Base-by-base conservation (phyloP, 306 rosid species). In the Casuarina equisetifolia region DNA sequence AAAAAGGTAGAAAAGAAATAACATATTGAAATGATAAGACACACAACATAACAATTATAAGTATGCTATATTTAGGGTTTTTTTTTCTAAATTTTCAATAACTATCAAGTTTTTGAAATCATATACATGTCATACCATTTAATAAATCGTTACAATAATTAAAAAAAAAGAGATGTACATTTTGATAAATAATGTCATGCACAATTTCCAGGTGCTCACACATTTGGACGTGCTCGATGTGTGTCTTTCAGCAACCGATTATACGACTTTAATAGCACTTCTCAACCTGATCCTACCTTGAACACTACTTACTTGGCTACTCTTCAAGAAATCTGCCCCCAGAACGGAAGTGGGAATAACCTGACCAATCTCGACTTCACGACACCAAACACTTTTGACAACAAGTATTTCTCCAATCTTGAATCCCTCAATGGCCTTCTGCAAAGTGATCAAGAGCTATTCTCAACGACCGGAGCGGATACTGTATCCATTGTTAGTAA, bases 161-260 rank as follows among this genome's bases (percentile, higher is more conserved):
- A n/a, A 11, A 44, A 68, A n/a, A 13, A 53, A 4, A 5, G 0
- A 43, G 15, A 8, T 19, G 7, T 49, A 2, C 3, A 2, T 50
- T 46, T 6, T 48, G 5, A 3, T n/a, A 16, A 38, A 15, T 19
- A 6, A 3, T n/a, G 53, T 17, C 10, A 20, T 13, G 43, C 36
- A 4, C 9, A 1, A 69, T 11, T 42, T 72, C 5, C 69, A 81
- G 84, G 84, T 25, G 84, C 73, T 50, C 84, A 81, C 77, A 81
- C 84, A 17, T 81, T 81, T 75, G 84, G 84, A 32, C 72, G 76
- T 0, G 57, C 80, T 3, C 66, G 4, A 12, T 81, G 80, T 38
- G 11, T 0, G n/a, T 1, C 5, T 2, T 81, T 81, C 70, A 17
- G 3, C 17, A 0, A 0, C 3, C 38, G 84, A 10, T 25, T 81